Evolutionary conservation across 2,329 filamentous ascomycete genomes (phyloP).

Genomic region (Ophiostoma quercus): DNA sequence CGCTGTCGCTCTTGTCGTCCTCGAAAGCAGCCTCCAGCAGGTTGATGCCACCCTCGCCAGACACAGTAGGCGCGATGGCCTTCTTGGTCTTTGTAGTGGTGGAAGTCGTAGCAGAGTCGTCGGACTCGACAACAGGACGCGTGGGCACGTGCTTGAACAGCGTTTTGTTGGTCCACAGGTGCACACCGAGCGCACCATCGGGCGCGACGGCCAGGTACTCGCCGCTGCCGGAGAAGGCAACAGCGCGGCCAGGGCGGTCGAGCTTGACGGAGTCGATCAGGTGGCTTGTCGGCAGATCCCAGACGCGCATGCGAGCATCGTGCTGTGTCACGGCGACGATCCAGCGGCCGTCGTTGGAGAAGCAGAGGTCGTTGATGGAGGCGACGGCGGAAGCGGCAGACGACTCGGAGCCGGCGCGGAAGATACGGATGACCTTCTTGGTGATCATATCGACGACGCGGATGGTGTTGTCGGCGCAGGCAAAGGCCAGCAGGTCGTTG

Average conservation of each 20-base stretch:
- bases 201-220: conserved; percentile 92
- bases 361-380: conserved; percentile 72
- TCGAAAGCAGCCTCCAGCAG: conserved; percentile 70
- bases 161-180: conserved; percentile 91
- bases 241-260: conserved; percentile 69
- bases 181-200: conserved; percentile 77
- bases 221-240: conserved; percentile 83
- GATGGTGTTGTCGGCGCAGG: conserved; percentile 83
- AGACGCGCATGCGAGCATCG: conserved; percentile 73
- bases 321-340: conserved; percentile 82
- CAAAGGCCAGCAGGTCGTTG: conserved; percentile 80
- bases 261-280: conserved; percentile 87
- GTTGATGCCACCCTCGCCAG: conserved; percentile 73
- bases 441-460: conserved; percentile 88
- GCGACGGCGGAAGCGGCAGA: not conserved
- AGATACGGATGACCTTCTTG: conserved; percentile 82
- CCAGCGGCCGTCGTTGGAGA: conserved; percentile 92
- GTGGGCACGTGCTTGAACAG: conserved; percentile 87
- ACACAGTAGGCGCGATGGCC: conserved; percentile 49
- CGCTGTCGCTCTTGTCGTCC: conserved; percentile 39
- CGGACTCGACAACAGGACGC: conserved; percentile 63
- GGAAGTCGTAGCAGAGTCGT: not conserved
- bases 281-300: conserved; percentile 94
- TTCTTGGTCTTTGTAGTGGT: not conserved
- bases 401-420: conserved; percentile 62